phyloP scores from a whole-genome alignment of 129 eudicot genomes.

The Smallanthus sonchifolius region DNA sequence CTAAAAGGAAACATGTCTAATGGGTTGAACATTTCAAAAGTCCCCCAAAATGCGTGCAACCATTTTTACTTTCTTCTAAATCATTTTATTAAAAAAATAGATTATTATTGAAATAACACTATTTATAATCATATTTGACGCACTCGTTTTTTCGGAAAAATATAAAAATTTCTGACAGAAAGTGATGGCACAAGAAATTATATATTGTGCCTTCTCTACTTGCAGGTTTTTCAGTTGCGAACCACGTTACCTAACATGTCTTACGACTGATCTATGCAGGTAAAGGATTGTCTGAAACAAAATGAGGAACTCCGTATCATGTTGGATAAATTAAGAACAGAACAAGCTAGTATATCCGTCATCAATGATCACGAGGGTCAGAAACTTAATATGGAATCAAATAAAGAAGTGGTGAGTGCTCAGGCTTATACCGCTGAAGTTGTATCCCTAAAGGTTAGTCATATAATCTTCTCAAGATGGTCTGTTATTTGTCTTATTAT shows the following conservation, averaged over 20 bases:
- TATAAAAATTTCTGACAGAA: neutral
- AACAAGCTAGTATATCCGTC: conserved; percentile 46
- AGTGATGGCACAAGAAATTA: neutral
- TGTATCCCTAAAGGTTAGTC: conserved; percentile 64
- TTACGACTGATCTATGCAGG: conserved; percentile 41
- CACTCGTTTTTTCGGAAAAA: neutral
- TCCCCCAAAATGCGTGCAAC: neutral
- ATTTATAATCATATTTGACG: neutral
- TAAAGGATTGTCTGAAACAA: conserved; percentile 74
- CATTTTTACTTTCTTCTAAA: neutral
- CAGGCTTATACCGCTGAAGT: conserved; percentile 47
- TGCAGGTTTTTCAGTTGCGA: neutral
- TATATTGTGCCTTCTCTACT: neutral
- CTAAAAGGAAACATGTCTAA: neutral
- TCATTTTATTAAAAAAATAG: neutral
- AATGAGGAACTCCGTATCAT: conserved; percentile 80
- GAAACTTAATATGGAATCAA: conserved; percentile 20
- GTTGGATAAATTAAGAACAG: conserved; percentile 62
- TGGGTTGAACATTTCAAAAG: neutral
- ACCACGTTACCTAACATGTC: conserved; percentile 3
- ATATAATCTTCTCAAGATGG: conserved; percentile 11
- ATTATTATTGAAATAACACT: neutral
- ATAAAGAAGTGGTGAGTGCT: conserved; percentile 33
- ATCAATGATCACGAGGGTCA: conserved; percentile 25
- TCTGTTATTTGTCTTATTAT: neutral